Evolutionary conservation across 2,329 filamentous ascomycete genomes (phyloP).

Genomic region (Pseudocercospora pini-densiflorae): DNA sequence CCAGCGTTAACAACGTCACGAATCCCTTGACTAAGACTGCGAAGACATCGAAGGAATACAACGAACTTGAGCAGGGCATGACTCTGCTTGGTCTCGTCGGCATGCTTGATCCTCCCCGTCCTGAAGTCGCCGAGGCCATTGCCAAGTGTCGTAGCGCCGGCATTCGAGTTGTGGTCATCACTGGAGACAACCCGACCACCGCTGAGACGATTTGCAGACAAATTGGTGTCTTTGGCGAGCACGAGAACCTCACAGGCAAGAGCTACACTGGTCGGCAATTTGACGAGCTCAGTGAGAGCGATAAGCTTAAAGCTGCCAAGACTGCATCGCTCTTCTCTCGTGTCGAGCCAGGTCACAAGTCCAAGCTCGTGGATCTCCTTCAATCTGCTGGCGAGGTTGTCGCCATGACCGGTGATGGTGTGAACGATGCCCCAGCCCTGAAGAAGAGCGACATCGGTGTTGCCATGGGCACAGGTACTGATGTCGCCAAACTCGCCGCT

Average conservation of each 20-base stretch:
- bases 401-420: conserved; percentile 98
- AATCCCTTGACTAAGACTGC: conserved; percentile 70
- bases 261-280: conserved; percentile 96
- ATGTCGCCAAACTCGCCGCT: conserved; percentile 93
- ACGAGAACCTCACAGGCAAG: conserved; percentile 86
- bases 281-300: conserved; percentile 76
- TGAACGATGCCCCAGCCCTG: conserved; percentile 95
- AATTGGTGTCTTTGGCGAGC: conserved; percentile 85
- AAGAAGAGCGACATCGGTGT: conserved; percentile 99
- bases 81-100: conserved; percentile 91
- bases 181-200: conserved; percentile 96
- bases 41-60: conserved; percentile 82
- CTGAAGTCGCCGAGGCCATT: conserved; percentile 86
- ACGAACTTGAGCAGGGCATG: conserved; percentile 87
- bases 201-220: conserved; percentile 97
- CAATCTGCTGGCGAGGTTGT: conserved; percentile 93
- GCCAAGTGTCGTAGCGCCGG: conserved; percentile 88
- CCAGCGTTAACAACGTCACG: conserved; percentile 76
- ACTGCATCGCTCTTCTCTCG: conserved; percentile 91
- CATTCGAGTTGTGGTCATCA: conserved; percentile 97
- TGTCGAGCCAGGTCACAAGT: conserved; percentile 95
- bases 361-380: conserved; percentile 93
- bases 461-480: conserved; percentile 97
- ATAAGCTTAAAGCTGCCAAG: conserved; percentile 84
- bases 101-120: conserved; percentile 95